These are phyloP conservation scores for Aspergillus vadensis DNA, from an alignment of 2,329 filamentous ascomycete genomes.

Conservation along the genomic window DNA sequence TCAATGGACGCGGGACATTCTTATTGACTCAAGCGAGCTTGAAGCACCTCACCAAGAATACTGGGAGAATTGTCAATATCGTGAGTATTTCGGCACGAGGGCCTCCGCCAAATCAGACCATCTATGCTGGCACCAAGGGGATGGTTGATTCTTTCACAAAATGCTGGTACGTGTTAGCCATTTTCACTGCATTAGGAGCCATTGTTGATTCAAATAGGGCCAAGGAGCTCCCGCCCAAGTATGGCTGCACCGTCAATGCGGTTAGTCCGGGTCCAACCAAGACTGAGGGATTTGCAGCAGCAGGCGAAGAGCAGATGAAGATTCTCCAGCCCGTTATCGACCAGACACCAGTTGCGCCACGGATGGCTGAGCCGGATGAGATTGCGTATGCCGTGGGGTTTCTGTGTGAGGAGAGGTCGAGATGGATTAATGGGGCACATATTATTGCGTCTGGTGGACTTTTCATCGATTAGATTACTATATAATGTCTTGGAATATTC, in stretches of 20 bases:
- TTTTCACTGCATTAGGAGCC: neutral
- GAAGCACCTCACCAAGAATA: constrained; percentile 40
- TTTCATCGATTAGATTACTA: neutral
- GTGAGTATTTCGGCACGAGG: constrained; percentile 40
- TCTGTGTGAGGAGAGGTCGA: constrained; percentile 46
- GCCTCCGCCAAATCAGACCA: constrained; percentile 43
- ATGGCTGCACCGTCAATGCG: constrained; percentile 51
- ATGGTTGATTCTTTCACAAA: constrained; percentile 53
- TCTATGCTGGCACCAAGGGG: constrained; percentile 55
- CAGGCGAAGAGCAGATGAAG: constrained; percentile 46
- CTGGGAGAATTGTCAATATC: constrained; percentile 49
- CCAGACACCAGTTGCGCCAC: constrained; percentile 45
- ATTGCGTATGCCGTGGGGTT: constrained; percentile 52
- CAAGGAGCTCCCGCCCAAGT: constrained; percentile 49
- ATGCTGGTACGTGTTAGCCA: constrained; percentile 35
- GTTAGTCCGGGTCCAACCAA: constrained; percentile 49
- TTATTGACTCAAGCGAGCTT: constrained; percentile 33
- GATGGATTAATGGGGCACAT: constrained; percentile 52
- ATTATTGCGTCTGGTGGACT: constrained; percentile 39
- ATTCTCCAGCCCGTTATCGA: constrained; percentile 47
- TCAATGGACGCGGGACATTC: constrained; percentile 27
- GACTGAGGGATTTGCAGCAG: constrained; percentile 40
- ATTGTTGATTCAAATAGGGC: constrained; percentile 20
- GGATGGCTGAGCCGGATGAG: constrained; percentile 50
- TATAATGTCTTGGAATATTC: too few relatives aligned